phyloP scores from a whole-genome alignment of 2,329 filamentous ascomycete genomes.

The Colletotrichum spaethianum region DNA sequence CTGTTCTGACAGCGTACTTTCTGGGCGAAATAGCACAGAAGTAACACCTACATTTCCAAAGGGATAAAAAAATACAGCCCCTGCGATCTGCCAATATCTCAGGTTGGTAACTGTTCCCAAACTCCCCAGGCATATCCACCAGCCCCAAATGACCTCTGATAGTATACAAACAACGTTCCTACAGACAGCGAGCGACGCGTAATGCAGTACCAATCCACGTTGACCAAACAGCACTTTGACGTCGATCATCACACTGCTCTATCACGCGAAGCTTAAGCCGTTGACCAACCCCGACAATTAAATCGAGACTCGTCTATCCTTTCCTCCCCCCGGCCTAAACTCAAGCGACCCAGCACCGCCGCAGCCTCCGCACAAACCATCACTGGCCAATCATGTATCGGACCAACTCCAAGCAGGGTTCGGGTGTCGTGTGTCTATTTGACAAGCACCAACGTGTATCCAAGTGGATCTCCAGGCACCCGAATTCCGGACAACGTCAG shows the following conservation, averaged over 20 bases:
- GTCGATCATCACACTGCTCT: neutral
- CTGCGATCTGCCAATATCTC: neutral
- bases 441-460: neutral
- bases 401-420: neutral
- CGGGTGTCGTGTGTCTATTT: neutral
- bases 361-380: neutral
- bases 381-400: slow-evolving; percentile 13
- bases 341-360: neutral
- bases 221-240: neutral
- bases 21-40: neutral
- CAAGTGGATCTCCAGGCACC: slow-evolving; percentile 33
- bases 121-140: neutral
- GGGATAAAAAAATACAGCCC: neutral
- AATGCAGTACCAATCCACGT: neutral
- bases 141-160: neutral
- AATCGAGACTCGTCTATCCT: neutral
- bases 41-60: neutral
- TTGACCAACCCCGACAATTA: neutral
- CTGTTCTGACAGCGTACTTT: neutral
- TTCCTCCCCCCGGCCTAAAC: neutral
- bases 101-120: too few species aligned
- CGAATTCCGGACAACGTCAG: slow-evolving; percentile 31
- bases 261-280: neutral
- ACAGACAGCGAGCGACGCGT: neutral
- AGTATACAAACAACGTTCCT: neutral